Evolutionary conservation across 192 early-diverging fungal species (phyloP).

Genomic region (Anaeromyces robustus): DNA sequence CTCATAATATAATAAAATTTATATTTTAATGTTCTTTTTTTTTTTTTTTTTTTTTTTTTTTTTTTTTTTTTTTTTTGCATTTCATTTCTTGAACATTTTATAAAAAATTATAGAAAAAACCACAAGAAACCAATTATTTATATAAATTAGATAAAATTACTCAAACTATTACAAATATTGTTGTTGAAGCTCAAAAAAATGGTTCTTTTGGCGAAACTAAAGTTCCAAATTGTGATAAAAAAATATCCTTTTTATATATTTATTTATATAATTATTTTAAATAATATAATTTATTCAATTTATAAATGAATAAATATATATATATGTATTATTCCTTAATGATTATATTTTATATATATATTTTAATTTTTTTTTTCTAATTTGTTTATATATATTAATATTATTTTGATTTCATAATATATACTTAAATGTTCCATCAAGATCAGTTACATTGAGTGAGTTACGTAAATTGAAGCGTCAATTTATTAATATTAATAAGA

Average conservation of each 20-base stretch:
- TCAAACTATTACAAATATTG: conserved; percentile 55
- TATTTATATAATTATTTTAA: not conserved
- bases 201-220: conserved; percentile 34
- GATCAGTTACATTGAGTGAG: conserved; percentile 60
- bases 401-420: not conserved
- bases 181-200: conserved; percentile 64
- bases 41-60: no score
- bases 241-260: not conserved
- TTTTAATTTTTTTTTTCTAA: conserved; percentile 11
- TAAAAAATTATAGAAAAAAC: conserved; percentile 44
- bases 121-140: conserved; percentile 78
- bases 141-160: conserved; percentile 77
- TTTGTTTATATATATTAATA: not conserved
- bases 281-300: no score
- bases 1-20: no score
- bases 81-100: no score
- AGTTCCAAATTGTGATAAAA: conserved; percentile 6
- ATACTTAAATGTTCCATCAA: conserved; percentile 40
- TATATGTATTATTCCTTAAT: no score
- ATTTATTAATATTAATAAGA: conserved; percentile 76
- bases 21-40: no score
- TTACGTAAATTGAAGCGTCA: conserved; percentile 58
- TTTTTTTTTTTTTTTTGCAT: no score
- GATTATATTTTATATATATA: no score
- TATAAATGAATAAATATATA: no score